These are phyloP conservation scores for Jackrogersella minutella DNA, from an alignment of 495 filamentous ascomycete species.

Conservation along the genomic window DNA sequence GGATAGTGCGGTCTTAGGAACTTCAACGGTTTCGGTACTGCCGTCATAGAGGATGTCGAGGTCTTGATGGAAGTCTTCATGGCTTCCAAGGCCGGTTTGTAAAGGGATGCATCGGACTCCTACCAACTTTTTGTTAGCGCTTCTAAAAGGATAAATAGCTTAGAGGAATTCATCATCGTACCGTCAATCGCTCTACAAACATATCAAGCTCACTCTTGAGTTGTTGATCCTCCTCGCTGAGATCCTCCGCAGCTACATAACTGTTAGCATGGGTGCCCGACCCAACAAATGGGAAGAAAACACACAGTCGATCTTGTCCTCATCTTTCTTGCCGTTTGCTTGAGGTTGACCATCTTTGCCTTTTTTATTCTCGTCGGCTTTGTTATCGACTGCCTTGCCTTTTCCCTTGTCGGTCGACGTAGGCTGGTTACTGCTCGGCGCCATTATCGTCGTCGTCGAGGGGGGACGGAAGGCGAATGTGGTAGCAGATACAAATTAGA, in stretches of 20 bases:
- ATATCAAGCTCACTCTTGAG: slow-evolving; percentile 98
- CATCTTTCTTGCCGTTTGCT: slow-evolving; percentile 78
- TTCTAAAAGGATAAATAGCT: not conserved
- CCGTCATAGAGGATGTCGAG: slow-evolving; percentile 98
- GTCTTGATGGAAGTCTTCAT: slow-evolving; percentile 99
- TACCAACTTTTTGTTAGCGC: slow-evolving; percentile 47
- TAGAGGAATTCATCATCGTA: slow-evolving; percentile 55
- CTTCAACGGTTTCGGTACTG: slow-evolving; percentile 97
- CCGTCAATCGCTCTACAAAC: slow-evolving; percentile 94
- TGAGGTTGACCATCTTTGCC: slow-evolving; percentile 71
- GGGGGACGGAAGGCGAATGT: slow-evolving; percentile 2
- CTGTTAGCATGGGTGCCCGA: slow-evolving; percentile 15
- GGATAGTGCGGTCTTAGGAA: slow-evolving; percentile 96
- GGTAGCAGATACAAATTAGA: slow-evolving; percentile 16
- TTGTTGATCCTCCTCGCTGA: slow-evolving; percentile 97
- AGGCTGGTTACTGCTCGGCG: slow-evolving; percentile 87
- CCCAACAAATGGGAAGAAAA: slow-evolving; percentile 22
- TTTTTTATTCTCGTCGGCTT: slow-evolving; percentile 71
- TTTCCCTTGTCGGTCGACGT: slow-evolving; percentile 93
- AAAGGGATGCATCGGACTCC: slow-evolving; percentile 87
- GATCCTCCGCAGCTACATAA: slow-evolving; percentile 71
- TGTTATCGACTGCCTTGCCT: slow-evolving; percentile 80
- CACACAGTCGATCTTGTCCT: slow-evolving; percentile 61
- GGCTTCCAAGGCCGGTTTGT: slow-evolving; percentile 88
- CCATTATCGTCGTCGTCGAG: slow-evolving; percentile 66